phyloP scores from a whole-genome alignment of 331 rosid species.

The Malus hybrid region DNA sequence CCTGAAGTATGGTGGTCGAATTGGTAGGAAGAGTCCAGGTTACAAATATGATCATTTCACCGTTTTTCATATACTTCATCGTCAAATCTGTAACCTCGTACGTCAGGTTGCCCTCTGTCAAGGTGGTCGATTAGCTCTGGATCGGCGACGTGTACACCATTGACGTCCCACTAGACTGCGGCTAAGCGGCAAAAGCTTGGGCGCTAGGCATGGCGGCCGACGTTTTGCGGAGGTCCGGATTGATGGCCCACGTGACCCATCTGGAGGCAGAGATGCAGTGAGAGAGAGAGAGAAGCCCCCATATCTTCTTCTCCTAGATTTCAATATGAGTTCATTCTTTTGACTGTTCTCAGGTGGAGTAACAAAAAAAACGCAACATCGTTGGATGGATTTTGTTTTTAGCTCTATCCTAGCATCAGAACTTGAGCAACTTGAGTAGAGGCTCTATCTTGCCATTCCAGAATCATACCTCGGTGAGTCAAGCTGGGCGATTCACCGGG shows the following conservation, averaged over 20 bases:
- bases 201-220: conserved; percentile 14
- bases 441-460: too few relatives aligned
- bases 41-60: conserved; percentile 48
- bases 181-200: conserved; percentile 46
- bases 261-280: conserved; percentile 3
- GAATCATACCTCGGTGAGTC: too few relatives aligned
- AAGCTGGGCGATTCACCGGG: too few relatives aligned
- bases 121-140: fast-evolving
- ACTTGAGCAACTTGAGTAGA: too few relatives aligned
- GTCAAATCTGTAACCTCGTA: conserved; percentile 7
- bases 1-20: conserved; percentile 34
- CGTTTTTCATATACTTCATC: conserved; percentile 29
- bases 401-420: too few relatives aligned
- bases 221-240: conserved; percentile 13
- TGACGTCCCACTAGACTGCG: conserved; percentile 14
- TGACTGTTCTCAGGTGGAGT: too few relatives aligned
- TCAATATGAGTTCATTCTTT: too few relatives aligned
- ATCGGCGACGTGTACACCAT: conserved; percentile 26
- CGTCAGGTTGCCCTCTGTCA: conserved; percentile 29
- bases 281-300: too few relatives aligned
- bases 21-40: conserved; percentile 25
- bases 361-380: too few relatives aligned
- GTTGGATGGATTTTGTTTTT: too few relatives aligned
- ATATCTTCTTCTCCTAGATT: too few relatives aligned
- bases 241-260: conserved; percentile 85